Evolutionary conservation across 306 rosid species (phyloP).

Genomic region (Betula pendula): DNA sequence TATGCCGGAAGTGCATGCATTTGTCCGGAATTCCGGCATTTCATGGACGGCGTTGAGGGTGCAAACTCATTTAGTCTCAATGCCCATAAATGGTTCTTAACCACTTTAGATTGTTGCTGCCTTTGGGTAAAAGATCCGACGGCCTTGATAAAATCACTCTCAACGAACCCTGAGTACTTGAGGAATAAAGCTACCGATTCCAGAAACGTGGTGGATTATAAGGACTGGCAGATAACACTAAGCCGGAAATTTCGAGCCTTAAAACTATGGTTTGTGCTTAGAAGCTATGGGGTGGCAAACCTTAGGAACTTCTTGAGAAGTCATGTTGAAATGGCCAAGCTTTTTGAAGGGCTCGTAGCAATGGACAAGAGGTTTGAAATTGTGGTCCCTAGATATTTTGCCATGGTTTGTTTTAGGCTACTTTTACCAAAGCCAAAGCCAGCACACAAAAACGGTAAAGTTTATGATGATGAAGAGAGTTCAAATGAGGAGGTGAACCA

Average conservation of each 20-base stretch:
- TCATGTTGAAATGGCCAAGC: constrained; percentile 35
- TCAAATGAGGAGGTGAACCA: constrained; percentile 9
- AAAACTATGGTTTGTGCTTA: constrained; percentile 15
- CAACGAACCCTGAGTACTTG: constrained; percentile 17
- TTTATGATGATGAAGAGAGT: background rate
- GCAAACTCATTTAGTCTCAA: constrained; percentile 41
- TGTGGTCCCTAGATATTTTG: too few species aligned
- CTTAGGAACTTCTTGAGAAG: constrained; percentile 20
- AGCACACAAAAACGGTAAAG: background rate
- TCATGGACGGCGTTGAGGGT: constrained; percentile 33
- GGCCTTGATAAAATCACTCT: constrained; percentile 19
- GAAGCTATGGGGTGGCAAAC: constrained; percentile 28
- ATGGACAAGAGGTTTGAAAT: too few species aligned
- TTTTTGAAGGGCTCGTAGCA: too few species aligned
- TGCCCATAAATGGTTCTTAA: constrained; percentile 49
- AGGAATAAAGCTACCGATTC: constrained; percentile 18
- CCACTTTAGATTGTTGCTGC: constrained; percentile 42
- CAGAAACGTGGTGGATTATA: constrained; percentile 28
- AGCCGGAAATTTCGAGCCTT: too few species aligned
- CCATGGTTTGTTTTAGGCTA: too few species aligned
- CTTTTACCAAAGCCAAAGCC: too few species aligned
- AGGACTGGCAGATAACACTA: too few species aligned
- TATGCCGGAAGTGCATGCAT: constrained; percentile 46
- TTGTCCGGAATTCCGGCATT: constrained; percentile 47
- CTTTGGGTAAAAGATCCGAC: constrained; percentile 36